Evolutionary conservation across 2,329 filamentous ascomycete genomes (phyloP), one percentile per base, ranked within the genome.

Genomic region (Aurifilum marmelostoma): DNA sequence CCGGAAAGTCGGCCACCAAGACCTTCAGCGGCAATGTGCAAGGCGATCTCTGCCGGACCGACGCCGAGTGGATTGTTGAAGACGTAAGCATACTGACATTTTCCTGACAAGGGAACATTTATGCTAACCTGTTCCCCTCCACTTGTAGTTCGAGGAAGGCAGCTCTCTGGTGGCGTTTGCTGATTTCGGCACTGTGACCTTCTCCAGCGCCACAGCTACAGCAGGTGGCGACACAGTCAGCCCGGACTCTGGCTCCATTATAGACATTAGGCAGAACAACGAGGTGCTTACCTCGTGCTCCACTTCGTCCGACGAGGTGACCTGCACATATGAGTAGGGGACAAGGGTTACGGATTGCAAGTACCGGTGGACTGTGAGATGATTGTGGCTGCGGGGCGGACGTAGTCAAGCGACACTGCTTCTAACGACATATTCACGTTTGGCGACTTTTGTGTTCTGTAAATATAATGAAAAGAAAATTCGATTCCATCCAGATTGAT

Each of bases 31-130:
- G 77, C 64, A 43, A 54, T 32, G 47, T 56, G 16, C n/a, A 67
- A 14, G 65, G 65, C 3, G 32, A 41, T 47, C 65, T 67, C 7
- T 67, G 65, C 65, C 79, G 84, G 52, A 73, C 75, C 0, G 87
- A 87, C 71, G 87, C 85, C 14, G 87, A 89, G 74, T 89, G 87
- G 86, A 88, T 89, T 71, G 85, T 88, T 11, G 86, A 88, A 77
- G 84, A 85, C 67, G 65, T 67, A 27, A 67, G 58, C 37, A 4
- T 2, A n/a, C n/a, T n/a, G n/a, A n/a, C n/a, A n/a, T n/a, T n/a
- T n/a, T n/a, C n/a, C n/a, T n/a, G n/a, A n/a, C n/a, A n/a, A 9
- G 14, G 21, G 2, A 3, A 24, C 6, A 6, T 32, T 37, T 11
- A 61, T 37, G n/a, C 58, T 34, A 24, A 39, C 34, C 34, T 4